Conservation (phyloP, 768 basidiomycete species). For the Cystofilobasidium macerans region DNA sequence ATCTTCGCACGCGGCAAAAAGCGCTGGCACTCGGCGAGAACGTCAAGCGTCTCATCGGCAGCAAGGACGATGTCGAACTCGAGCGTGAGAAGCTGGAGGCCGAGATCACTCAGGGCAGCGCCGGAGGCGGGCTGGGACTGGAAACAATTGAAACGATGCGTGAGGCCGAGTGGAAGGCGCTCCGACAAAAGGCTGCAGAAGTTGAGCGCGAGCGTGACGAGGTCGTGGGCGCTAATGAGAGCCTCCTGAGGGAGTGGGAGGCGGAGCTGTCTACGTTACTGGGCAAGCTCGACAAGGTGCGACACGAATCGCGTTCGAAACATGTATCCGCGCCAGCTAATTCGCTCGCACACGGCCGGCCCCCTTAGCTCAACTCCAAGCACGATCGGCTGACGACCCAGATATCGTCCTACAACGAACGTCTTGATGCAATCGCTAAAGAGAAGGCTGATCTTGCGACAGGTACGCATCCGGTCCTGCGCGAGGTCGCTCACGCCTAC, state of each 20-base stretch:
- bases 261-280: constrained; percentile 12
- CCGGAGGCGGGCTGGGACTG: neutral
- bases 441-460: constrained; percentile 15
- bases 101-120: constrained; percentile 5
- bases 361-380: constrained; percentile 24
- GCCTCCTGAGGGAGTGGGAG: constrained; percentile 8
- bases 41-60: constrained; percentile 48
- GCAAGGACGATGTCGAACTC: constrained; percentile 19
- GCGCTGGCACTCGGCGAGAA: constrained; percentile 79
- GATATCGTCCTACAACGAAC: constrained; percentile 8
- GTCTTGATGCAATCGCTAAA: constrained; percentile 11
- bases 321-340: neutral
- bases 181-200: neutral
- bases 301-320: neutral
- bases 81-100: constrained; percentile 1
- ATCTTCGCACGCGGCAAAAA: constrained; percentile 74
- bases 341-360: no score
- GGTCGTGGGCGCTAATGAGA: constrained; percentile 18
- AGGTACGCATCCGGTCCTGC: constrained; percentile 20
- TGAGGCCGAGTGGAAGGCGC: constrained; percentile 9
- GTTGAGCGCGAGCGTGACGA: constrained; percentile 15
- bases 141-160: constrained; percentile 9
- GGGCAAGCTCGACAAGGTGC: constrained; percentile 19
- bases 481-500: constrained; percentile 3
- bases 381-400: constrained; percentile 21